Evolutionary conservation across 202 grass and related monocot genomes (phyloP), one percentile per base, ranked within the genome.

Genomic region (Setaria italica): DNA sequence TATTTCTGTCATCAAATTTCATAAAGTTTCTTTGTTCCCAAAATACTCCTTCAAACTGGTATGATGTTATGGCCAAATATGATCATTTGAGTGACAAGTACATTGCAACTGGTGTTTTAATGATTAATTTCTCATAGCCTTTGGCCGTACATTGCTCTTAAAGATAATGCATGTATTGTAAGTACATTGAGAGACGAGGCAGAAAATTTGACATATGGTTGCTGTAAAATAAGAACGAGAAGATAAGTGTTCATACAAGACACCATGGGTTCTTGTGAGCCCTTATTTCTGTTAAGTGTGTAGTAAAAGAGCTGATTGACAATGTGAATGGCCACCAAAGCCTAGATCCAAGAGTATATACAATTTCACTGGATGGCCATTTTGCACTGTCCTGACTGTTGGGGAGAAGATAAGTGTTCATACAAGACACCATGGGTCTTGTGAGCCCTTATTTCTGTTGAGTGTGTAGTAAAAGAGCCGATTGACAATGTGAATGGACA

Each of bases 1-100:
- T 17, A 83, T 92, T 73, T 66, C 67, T 67, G 15, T 59, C 57
- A 80, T 86, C 45, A 51, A 81, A 9, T 79, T 80, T 86, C 11
- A 19, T 78, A 30, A 6, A 29, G 6, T 11, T 56, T 20, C 39
- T 37, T 68, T 35, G 0, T 46, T 21, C 66, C 66, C 15, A 32
- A 21, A 50, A 8, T 62, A 3, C 39, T 82, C 7, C 33, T 80
- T 4, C 25, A 12, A 63, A 71, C 47, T 70, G 41, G 67, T 51
- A 64, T 72, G 33, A 49, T 45, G 7, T 58, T 45, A 70, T 70
- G 20, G n/a, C 20, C 20, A 17, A 30, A 43, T 17, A 21, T 75
- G 41, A 39, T 58, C 30, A 1, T 76, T 67, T 50, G 7, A 42
- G 51, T 25, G 10, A 49, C 34, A 80, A 34, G 50, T 33, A 34